phyloP scores from a whole-genome alignment of 2,329 filamentous ascomycete genomes.

The Microcyclospora pomicola region DNA sequence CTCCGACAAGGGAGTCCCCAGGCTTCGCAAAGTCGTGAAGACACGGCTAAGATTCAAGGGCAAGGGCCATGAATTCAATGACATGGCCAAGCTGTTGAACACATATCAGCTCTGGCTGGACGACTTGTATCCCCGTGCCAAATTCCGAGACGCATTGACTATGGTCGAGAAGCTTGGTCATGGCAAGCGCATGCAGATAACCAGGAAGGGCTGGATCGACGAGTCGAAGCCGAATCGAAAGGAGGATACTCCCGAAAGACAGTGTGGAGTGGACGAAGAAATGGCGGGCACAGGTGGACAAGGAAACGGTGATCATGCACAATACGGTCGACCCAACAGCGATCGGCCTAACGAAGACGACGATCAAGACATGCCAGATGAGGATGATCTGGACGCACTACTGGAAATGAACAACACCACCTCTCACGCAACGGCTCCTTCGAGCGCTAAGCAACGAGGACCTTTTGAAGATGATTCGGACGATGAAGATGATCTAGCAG shows the following conservation, averaged over 20 bases:
- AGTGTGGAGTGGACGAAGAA: conserved; percentile 2
- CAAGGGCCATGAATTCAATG: conserved; percentile 90
- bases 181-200: conserved; percentile 60
- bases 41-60: conserved; percentile 68
- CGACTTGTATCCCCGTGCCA: conserved; percentile 85
- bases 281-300: neutral
- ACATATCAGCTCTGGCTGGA: conserved; percentile 97
- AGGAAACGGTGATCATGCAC: neutral
- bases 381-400: conserved; percentile 9
- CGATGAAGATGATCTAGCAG: neutral
- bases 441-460: neutral
- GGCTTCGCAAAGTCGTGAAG: conserved; percentile 57
- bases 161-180: conserved; percentile 94
- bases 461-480: neutral
- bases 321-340: neutral
- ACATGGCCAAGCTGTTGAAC: conserved; percentile 66
- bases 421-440: too few relatives aligned
- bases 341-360: too few relatives aligned
- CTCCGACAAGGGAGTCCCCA: conserved; percentile 70
- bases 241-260: conserved; percentile 10
- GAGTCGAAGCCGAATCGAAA: conserved; percentile 45
- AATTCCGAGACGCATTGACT: conserved; percentile 73
- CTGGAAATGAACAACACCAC: neutral
- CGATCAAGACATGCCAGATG: conserved; percentile 4
- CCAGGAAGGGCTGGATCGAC: conserved; percentile 71